Percentiles rank a stretch among this genome's conserved stretches.
Conservation (phyloP, 495 filamentous ascomycete species). For the Penicillium argentinense region DNA sequence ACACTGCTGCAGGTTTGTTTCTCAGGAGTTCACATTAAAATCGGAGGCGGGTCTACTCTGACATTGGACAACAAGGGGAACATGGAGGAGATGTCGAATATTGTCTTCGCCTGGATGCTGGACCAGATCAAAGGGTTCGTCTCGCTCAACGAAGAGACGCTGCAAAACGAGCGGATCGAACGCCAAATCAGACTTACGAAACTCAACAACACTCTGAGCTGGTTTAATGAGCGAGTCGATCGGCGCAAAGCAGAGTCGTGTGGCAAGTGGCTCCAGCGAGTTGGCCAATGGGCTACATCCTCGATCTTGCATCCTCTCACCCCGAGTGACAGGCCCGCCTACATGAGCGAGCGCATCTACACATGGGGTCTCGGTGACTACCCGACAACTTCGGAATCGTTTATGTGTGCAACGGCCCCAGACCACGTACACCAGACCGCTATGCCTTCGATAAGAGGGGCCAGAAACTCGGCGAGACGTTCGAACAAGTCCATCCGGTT, state of each 20-base stretch:
- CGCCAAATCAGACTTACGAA: not conserved
- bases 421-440: constrained; percentile 5
- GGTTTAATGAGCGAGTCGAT: not conserved
- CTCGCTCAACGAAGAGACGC: not conserved
- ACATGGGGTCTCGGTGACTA: constrained; percentile 5
- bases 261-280: constrained; percentile 1
- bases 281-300: not conserved
- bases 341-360: not conserved
- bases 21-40: constrained; percentile 11
- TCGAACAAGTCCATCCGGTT: constrained; percentile 13
- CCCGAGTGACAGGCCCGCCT: not conserved
- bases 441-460: constrained; percentile 6
- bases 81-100: constrained; percentile 16
- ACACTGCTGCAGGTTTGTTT: constrained; percentile 12
- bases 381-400: constrained; percentile 5
- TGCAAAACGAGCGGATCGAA: not conserved
- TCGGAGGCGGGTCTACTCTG: constrained; percentile 5
- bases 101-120: constrained; percentile 12
- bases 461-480: constrained; percentile 10
- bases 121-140: constrained; percentile 9
- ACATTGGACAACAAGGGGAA: constrained; percentile 9
- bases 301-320: not conserved
- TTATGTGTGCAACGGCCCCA: constrained; percentile 8
- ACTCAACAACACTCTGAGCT: constrained; percentile 1
- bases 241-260: not conserved